Evolutionary conservation across 768 basidiomycete species (phyloP).

Genomic region (Symmetrospora coprosmae): DNA sequence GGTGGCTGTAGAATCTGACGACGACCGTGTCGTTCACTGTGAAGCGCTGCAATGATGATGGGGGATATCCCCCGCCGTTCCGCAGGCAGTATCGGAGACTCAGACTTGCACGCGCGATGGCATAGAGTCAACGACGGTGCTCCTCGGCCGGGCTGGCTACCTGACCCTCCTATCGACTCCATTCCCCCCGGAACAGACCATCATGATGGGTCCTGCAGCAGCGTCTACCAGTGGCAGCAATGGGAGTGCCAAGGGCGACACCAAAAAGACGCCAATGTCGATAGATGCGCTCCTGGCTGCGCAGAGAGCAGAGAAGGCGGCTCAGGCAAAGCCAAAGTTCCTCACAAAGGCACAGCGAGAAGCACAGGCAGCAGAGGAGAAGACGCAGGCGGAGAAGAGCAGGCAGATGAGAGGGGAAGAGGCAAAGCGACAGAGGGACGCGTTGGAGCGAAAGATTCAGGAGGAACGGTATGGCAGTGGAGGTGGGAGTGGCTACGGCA

Average conservation of each 20-base stretch:
- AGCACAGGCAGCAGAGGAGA: background rate
- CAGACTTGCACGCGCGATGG: too few species aligned
- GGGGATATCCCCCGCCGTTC: too few species aligned
- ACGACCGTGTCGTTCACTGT: too few species aligned
- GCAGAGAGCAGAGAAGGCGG: background rate
- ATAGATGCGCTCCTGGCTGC: background rate
- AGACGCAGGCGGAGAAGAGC: background rate
- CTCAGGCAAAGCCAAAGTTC: background rate
- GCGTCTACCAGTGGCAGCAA: background rate
- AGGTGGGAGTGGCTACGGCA: background rate
- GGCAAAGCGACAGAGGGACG: background rate
- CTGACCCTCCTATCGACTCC: too few species aligned
- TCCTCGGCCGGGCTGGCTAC: too few species aligned
- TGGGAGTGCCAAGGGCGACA: background rate
- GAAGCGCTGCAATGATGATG: too few species aligned
- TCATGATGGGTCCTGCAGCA: background rate
- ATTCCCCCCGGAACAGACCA: background rate
- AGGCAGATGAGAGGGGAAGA: background rate
- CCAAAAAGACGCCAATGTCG: background rate
- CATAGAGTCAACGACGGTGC: too few species aligned
- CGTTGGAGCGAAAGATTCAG: background rate
- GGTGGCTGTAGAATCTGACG: too few species aligned
- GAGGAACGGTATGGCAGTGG: background rate
- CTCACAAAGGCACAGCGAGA: conserved; percentile 13
- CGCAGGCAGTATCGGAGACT: too few species aligned